Evolutionary conservation across 208 protist genomes (phyloP).

Genomic region (Endotrypanum monterogeii): DNA sequence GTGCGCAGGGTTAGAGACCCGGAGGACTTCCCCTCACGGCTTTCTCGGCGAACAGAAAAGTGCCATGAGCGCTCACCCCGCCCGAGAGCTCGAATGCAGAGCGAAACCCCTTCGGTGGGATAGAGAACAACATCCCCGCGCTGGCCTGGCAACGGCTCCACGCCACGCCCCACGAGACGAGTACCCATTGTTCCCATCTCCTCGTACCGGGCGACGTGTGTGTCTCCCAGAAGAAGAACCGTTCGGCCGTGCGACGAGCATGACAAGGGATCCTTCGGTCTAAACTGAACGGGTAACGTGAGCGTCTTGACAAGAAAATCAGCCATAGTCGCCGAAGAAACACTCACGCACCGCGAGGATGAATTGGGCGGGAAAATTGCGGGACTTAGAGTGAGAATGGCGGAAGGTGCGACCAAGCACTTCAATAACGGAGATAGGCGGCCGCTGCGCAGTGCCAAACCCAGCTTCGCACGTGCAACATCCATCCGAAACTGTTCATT

Average conservation of each 20-base stretch:
- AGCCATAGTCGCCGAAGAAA: conserved; percentile 15
- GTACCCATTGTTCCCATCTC: conserved; percentile 34
- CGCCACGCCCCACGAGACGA: conserved; percentile 22
- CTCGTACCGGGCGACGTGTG: conserved; percentile 24
- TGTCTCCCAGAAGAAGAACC: conserved; percentile 12
- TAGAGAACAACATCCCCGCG: conserved; percentile 24
- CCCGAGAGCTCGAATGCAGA: conserved; percentile 18
- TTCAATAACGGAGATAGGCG: conserved; percentile 52
- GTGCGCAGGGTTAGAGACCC: conserved; percentile 13
- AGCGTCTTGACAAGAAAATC: conserved; percentile 30
- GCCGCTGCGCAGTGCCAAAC: conserved; percentile 60
- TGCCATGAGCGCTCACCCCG: conserved; percentile 28
- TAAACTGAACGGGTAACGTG: conserved; percentile 17
- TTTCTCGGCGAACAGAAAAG: conserved; percentile 13
- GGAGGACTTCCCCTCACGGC: neutral
- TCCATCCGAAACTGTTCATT: conserved; percentile 21
- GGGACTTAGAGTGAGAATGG: conserved; percentile 6
- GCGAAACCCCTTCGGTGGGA: neutral
- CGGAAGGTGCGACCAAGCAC: conserved; percentile 16
- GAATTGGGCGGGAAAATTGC: conserved; percentile 1
- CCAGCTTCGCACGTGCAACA: conserved; percentile 49
- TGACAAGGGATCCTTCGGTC: conserved; percentile 6
- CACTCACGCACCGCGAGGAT: conserved; percentile 5
- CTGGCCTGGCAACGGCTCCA: conserved; percentile 6
- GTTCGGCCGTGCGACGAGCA: conserved; percentile 14